Evolutionary conservation across 2,329 filamentous ascomycete genomes (phyloP).

Genomic region (Botryosphaeria dothidea): DNA sequence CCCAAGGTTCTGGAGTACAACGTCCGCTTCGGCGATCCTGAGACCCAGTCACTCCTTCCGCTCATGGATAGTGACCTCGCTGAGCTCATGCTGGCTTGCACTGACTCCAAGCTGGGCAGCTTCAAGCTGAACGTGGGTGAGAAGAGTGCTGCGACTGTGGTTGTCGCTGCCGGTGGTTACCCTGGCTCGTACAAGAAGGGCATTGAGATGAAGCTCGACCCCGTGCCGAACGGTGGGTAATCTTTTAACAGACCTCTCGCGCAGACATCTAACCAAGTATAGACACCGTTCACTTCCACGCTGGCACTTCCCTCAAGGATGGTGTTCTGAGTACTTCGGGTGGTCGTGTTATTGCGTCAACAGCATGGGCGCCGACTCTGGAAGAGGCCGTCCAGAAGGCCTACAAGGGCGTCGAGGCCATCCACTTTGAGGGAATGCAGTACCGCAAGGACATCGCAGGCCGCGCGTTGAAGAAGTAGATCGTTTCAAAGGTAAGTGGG

Average conservation of each 20-base stretch:
- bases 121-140: constrained; percentile 67
- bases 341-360: constrained; percentile 92
- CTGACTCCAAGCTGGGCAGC: constrained; percentile 70
- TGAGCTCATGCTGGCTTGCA: constrained; percentile 84
- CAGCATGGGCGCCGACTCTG: constrained; percentile 72
- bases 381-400: constrained; percentile 81
- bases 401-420: constrained; percentile 79
- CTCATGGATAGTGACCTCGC: constrained; percentile 85
- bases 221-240: constrained; percentile 48
- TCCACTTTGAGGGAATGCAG: constrained; percentile 87
- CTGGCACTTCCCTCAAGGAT: constrained; percentile 70
- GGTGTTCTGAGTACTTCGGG: constrained; percentile 73
- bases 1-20: constrained; percentile 91
- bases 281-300: constrained; percentile 81
- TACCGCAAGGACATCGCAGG: constrained; percentile 87
- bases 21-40: constrained; percentile 87
- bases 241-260: neutral
- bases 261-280: neutral
- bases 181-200: constrained; percentile 82
- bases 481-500: constrained; percentile 19
- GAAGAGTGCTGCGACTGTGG: constrained; percentile 77
- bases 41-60: constrained; percentile 83
- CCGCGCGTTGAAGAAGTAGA: constrained; percentile 39
- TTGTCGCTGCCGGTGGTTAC: constrained; percentile 91
- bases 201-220: constrained; percentile 58